Conservation (phyloP, 2,329 filamentous ascomycete species). For the Aspergillus nomiae region DNA sequence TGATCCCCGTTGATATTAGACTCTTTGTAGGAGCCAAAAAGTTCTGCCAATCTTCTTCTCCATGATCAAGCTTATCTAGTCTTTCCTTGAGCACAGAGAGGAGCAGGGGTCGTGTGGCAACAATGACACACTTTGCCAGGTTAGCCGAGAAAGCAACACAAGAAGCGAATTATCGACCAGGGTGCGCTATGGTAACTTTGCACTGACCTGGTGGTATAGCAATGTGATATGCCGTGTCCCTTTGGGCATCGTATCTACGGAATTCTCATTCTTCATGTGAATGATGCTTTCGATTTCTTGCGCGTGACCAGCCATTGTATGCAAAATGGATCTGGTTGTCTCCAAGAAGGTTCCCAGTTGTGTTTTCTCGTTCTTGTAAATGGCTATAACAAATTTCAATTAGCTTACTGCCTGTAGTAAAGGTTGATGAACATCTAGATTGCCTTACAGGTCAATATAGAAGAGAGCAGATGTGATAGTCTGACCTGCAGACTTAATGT, state of each 20-base stretch:
- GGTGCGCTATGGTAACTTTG: rapidly evolving
- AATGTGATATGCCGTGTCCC: slow-evolving; percentile 43
- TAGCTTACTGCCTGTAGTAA: neutral
- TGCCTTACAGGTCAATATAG: slow-evolving; percentile 39
- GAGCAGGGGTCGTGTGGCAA: slow-evolving; percentile 43
- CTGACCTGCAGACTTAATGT: slow-evolving; percentile 40
- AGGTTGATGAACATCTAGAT: no score
- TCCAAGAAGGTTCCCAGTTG: slow-evolving; percentile 39
- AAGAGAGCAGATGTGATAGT: slow-evolving; percentile 38
- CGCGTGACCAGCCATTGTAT: slow-evolving; percentile 40
- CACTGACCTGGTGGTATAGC: slow-evolving; percentile 42
- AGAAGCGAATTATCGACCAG: neutral
- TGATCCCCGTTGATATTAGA: slow-evolving; percentile 44
- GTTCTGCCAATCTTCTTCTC: slow-evolving; percentile 33
- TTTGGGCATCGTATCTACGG: slow-evolving; percentile 39
- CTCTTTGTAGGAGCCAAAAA: slow-evolving; percentile 38
- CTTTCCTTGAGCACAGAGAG: slow-evolving; percentile 44
- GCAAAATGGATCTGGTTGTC: slow-evolving; percentile 38
- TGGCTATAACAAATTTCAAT: slow-evolving; percentile 21
- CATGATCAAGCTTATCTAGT: slow-evolving; percentile 30
- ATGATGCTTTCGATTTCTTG: slow-evolving; percentile 45
- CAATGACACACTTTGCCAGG: slow-evolving; percentile 35
- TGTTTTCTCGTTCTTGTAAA: slow-evolving; percentile 41
- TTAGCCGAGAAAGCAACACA: neutral
- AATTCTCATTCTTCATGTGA: slow-evolving; percentile 35